Evolutionary conservation across 257 asterid species (phyloP).

Genomic region (Avicennia marina): DNA sequence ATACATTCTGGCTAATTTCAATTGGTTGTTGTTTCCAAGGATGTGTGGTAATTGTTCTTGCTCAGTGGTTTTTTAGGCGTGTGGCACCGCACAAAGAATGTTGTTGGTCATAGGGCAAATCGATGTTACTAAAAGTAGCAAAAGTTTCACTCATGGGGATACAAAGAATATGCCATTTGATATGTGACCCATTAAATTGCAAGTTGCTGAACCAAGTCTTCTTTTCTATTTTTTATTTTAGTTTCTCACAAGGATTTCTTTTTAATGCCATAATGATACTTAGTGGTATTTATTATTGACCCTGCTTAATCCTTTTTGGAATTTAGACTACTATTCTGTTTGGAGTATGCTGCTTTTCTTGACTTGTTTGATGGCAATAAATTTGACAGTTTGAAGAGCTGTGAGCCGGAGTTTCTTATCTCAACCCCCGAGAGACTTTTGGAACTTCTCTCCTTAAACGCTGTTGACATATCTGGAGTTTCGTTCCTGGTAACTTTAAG

Average conservation of each 20-base stretch:
- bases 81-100: too few relatives aligned
- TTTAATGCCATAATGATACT: too few relatives aligned
- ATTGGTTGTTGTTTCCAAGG: not conserved
- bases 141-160: not conserved
- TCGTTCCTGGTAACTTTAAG: conserved; percentile 62
- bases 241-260: too few relatives aligned
- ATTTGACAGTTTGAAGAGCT: conserved; percentile 56
- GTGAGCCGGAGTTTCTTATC: conserved; percentile 75
- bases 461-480: conserved; percentile 61
- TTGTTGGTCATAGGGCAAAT: too few relatives aligned
- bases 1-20: too few relatives aligned
- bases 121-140: not conserved
- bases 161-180: not conserved
- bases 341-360: not conserved
- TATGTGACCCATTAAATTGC: not conserved
- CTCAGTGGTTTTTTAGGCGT: not conserved
- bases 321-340: not conserved
- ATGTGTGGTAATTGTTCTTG: not conserved
- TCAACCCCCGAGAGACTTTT: conserved; percentile 85
- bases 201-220: not conserved
- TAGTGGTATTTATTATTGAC: not conserved
- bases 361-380: not conserved
- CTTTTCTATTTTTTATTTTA: not conserved
- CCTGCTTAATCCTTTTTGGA: not conserved
- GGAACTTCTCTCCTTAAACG: conserved; percentile 57